Base-by-base conservation (phyloP, 2,329 filamentous ascomycete genomes). In the Nigrospora oryzae region DNA sequence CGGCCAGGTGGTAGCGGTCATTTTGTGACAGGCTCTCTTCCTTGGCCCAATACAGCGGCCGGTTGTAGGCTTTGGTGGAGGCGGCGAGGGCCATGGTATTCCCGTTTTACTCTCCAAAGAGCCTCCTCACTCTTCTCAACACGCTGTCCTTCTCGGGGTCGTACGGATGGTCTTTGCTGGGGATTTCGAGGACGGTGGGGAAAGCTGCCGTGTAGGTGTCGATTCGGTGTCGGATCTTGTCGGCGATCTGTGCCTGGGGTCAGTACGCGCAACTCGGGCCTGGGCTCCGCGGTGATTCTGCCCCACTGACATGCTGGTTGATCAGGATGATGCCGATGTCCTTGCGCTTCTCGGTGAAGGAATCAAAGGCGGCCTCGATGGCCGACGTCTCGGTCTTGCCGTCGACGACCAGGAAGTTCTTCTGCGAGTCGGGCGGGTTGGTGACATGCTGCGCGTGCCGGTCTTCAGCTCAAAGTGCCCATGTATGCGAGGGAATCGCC, bases 101-200 rank as follows among this genome's bases (percentile, higher is more conserved):
- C n/a, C n/a, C 2, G n/a, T 16, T 52, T 63, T 79, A 90, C 70
- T 90, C 80, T 55, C 80, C 80, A 68, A 83, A 83, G 46, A 81
- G 53, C 47, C 76, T 71, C 49, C 76, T 71, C 38, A 98, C 93
- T 54, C 93, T 79, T 69, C 90, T 86, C 68, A 98, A 66, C 37
- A 98, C 91, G 61, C 91, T 97, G 66, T 98, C 93, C 74, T 98
- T 98, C 69, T 98, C 93, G 0, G 93, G 93, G 58, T 98, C 91
- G 62, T 98, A 98, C 2, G 93, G 93, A 64, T 98, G 93, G 65
- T 98, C 93, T 75, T 98, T 98, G 70, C 89, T 95, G 19, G 93
- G 93, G 49, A 98, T 97, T 67, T 98, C 93, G 46, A 98, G 81
- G 44, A 98, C 78, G 17, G 89, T 84, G n/a, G 93, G 93, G 68